These are phyloP conservation scores for Corchorus olitorius DNA, from an alignment of 345 rosid genomes.

Conservation along the genomic window DNA sequence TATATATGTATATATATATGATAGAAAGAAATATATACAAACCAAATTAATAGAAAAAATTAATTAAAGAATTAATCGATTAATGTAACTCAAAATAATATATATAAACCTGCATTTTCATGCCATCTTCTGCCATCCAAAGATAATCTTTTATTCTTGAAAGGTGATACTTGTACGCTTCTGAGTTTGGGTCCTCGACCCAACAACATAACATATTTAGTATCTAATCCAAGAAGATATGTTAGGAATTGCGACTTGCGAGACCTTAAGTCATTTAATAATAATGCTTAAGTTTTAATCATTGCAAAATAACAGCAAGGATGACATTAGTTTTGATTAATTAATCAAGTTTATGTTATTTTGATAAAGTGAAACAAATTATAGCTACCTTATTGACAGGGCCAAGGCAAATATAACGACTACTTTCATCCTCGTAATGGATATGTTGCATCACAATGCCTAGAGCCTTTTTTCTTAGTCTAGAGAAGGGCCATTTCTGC, in stretches of 20 bases:
- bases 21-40: too few species aligned
- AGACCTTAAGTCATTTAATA: too few species aligned
- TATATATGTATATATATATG: too few species aligned
- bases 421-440: constrained; percentile 63
- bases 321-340: neutral
- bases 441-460: constrained; percentile 49
- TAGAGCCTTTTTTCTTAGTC: constrained; percentile 55
- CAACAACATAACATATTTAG: constrained; percentile 65
- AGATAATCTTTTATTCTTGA: constrained; percentile 60
- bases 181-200: constrained; percentile 59
- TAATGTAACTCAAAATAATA: too few species aligned
- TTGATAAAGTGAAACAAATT: neutral
- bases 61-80: too few species aligned
- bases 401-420: constrained; percentile 53
- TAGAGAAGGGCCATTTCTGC: constrained; percentile 53
- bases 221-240: too few species aligned
- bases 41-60: too few species aligned
- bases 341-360: too few species aligned
- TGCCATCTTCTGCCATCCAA: constrained; percentile 71
- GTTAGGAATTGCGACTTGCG: too few species aligned
- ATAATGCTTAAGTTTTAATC: too few species aligned
- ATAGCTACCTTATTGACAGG: constrained; percentile 54
- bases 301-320: neutral
- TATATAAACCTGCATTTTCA: constrained; percentile 67
- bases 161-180: constrained; percentile 51